A percentile compares a stretch with the other conserved stretches of the same genome.
phyloP scores from a whole-genome alignment of 1,139 yeast species.

The Torulaspora pretoriensis region DNA sequence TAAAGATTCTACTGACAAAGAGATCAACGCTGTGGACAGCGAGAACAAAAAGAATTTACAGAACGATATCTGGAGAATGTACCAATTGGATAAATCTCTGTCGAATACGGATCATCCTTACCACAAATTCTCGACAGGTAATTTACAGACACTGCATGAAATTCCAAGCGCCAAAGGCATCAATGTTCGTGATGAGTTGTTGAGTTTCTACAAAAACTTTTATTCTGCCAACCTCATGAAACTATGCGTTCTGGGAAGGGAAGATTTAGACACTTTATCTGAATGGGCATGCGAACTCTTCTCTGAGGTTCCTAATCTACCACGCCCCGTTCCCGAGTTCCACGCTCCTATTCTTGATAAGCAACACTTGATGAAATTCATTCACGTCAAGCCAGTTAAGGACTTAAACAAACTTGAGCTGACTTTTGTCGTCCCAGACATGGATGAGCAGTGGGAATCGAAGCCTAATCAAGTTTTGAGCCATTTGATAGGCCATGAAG shows the following conservation, averaged over 20 bases:
- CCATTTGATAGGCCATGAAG: conserved; percentile 89
- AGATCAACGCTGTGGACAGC: conserved; percentile 90
- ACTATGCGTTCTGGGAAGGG: conserved; percentile 78
- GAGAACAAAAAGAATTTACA: conserved; percentile 93
- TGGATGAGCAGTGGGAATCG: conserved; percentile 57
- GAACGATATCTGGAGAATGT: conserved; percentile 81
- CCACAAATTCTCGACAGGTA: conserved; percentile 74
- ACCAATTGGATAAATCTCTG: conserved; percentile 74
- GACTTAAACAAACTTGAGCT: conserved; percentile 66
- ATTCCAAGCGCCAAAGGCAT: conserved; percentile 47
- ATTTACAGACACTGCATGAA: conserved; percentile 55
- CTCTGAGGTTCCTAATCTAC: conserved; percentile 54
- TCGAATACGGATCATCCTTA: conserved; percentile 71
- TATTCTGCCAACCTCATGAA: conserved; percentile 83
- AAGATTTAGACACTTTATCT: conserved; percentile 65
- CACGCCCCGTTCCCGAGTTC: conserved; percentile 43
- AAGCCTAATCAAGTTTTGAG: conserved; percentile 69
- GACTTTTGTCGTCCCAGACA: conserved; percentile 72
- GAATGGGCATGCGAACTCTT: conserved; percentile 70
- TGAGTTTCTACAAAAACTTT: conserved; percentile 56
- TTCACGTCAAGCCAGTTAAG: conserved; percentile 77
- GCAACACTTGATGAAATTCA: conserved; percentile 50
- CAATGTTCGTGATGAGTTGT: conserved; percentile 61
- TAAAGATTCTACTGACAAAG: conserved; percentile 80
- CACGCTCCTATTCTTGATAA: conserved; percentile 42